Evolutionary conservation across 306 rosid species (phyloP).

Genomic region (Acacia confusa): DNA sequence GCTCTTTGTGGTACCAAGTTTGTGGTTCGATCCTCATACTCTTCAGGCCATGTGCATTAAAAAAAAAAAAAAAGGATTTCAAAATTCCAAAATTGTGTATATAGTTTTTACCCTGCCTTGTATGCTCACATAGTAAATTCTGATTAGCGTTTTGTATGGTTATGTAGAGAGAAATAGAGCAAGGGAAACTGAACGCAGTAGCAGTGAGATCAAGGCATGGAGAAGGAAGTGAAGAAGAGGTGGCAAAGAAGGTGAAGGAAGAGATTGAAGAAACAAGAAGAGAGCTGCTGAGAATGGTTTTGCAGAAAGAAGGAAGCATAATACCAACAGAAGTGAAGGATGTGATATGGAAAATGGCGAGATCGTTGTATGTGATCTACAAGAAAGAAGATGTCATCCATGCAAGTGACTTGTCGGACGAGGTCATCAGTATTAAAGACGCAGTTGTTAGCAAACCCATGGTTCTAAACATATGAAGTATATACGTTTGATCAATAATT

Average conservation of each 20-base stretch:
- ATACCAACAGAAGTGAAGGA: conserved; percentile 60
- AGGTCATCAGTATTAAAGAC: conserved; percentile 38
- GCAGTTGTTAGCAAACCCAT: conserved; percentile 46
- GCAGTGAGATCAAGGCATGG: conserved; percentile 36
- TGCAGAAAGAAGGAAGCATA: conserved; percentile 40
- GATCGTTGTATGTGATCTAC: conserved; percentile 46
- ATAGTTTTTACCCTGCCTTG: no score
- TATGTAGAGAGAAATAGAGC: conserved; percentile 49
- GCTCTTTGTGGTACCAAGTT: no score
- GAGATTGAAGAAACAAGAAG: conserved; percentile 28
- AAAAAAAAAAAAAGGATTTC: no score
- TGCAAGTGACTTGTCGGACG: conserved; percentile 11
- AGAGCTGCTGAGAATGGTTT: conserved; percentile 52
- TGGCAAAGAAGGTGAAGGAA: conserved; percentile 28
- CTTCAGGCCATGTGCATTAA: no score
- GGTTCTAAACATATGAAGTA: neutral
- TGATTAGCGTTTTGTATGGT: neutral
- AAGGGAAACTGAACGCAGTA: conserved; percentile 55
- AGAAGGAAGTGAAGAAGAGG: conserved; percentile 35
- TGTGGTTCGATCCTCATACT: no score
- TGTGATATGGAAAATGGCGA: conserved; percentile 56
- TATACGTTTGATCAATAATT: neutral
- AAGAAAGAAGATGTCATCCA: conserved; percentile 1
- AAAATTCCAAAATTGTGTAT: no score
- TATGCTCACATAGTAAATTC: neutral